A percentile compares a stretch with the other conserved stretches of the same genome.
Evolutionary conservation across 768 basidiomycete genomes (phyloP).

Genomic region (Chiua virens): DNA sequence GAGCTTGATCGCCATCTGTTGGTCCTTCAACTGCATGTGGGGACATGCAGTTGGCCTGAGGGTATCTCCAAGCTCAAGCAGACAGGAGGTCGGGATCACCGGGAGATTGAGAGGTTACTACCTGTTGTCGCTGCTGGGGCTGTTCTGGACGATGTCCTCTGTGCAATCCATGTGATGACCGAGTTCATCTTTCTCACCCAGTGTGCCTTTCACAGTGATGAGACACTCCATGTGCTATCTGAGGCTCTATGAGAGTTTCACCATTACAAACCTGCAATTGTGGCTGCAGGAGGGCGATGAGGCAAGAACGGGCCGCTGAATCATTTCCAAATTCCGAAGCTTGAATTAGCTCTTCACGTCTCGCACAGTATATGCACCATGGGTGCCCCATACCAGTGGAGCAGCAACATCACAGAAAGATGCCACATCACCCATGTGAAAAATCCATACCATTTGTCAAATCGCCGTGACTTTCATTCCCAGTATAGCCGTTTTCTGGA

Average conservation of each 20-base stretch:
- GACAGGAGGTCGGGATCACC: neutral
- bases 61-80: constrained; percentile 10
- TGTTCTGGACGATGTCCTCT: constrained; percentile 28
- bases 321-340: constrained; percentile 9
- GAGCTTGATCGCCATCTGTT: constrained; percentile 29
- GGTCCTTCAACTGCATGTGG: constrained; percentile 19
- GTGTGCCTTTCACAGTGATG: neutral
- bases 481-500: constrained; percentile 11
- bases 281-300: neutral
- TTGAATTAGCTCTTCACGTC: constrained; percentile 23
- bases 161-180: constrained; percentile 33
- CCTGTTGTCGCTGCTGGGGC: neutral
- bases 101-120: constrained; percentile 7
- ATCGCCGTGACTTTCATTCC: neutral
- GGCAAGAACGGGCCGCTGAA: constrained; percentile 4
- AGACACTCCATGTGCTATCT: neutral
- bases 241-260: constrained; percentile 5
- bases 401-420: constrained; percentile 7
- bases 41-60: constrained; percentile 1
- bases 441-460: neutral
- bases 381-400: constrained; percentile 26
- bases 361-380: constrained; percentile 22
- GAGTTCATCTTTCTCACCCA: constrained; percentile 42
- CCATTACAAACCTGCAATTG: constrained; percentile 5
- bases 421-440: constrained; percentile 11